Evolutionary conservation across 2,329 filamentous ascomycete genomes (phyloP), one percentile per base, ranked within the genome.

Genomic region (Penicillium sp.): DNA sequence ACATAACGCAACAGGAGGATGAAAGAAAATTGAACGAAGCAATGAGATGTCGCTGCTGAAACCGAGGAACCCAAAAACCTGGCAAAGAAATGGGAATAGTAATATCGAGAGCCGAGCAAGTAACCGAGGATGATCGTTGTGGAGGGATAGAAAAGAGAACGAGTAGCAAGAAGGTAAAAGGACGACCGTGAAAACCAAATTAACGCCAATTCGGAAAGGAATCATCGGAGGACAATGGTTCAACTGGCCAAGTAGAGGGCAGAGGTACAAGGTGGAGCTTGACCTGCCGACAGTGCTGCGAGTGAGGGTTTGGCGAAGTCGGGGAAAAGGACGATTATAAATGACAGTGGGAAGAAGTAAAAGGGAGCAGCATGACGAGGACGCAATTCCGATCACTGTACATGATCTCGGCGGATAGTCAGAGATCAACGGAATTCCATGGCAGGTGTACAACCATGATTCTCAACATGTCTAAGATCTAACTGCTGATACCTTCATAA

Each of bases 391-490:
- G 21, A 45, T 21, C 35, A 49, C 55, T 30, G 11, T 41, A n/a
- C 9, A 48, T 7, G 19, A 26, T 50, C 7, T 26, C 35, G 26
- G 52, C 35, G 30, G 41, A 49, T 26, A 49, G 47, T 29, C 13
- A 51, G 35, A 53, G 30, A 55, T 90, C 81, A 94, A 79, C 91
- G 86, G 76, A 98, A 97, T 79, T 99, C 95, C 79, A 96, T 87
- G 64, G 92, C 90, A 70, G 88, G 88, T 76, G 91, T 91, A 78
- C 92, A 95, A 60, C 94, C 93, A 72, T 83, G 85, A 76, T 97
- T 91, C 62, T 91, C 86, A 60, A 97, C 90, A 77, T 97, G 93
- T 77, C 92, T 91, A 70, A 99, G 83, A 73, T 97, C 91, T 69
- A 98, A 83, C 77, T 97, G 92, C 79, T 99, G 95, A 76, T 94